phyloP scores from a whole-genome alignment of 164 flowering plant genomes.

The Hamamelis virginiana region DNA sequence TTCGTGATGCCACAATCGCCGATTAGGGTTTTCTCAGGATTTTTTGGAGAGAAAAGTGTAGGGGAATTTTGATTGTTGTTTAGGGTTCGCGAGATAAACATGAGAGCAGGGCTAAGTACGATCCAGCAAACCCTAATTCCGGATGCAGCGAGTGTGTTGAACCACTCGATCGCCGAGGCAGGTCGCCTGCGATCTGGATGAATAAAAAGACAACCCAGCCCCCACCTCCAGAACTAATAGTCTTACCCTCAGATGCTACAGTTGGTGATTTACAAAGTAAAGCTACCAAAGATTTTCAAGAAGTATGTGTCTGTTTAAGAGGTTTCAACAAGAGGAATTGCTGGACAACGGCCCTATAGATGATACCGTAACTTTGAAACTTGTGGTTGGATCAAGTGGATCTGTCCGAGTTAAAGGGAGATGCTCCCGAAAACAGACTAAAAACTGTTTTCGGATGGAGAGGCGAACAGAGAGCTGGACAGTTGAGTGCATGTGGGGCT shows the following conservation, averaged over 20 bases:
- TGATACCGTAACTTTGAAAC: conserved; percentile 21
- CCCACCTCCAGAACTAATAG: conserved; percentile 33
- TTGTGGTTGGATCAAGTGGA: conserved; percentile 27
- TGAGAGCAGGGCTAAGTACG: conserved; percentile 85
- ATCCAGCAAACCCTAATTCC: conserved; percentile 88
- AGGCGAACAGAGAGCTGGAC: conserved; percentile 35
- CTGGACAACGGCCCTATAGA: conserved; percentile 25
- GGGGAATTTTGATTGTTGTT: not conserved
- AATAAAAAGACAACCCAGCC: conserved; percentile 10
- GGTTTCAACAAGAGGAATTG: conserved; percentile 28
- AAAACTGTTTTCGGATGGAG: conserved; percentile 26
- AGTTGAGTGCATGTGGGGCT: conserved; percentile 39
- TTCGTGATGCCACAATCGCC: no score
- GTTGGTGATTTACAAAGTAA: conserved; percentile 30
- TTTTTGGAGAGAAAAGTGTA: not conserved
- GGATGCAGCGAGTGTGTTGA: conserved; percentile 82
- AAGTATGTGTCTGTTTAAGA: conserved; percentile 35
- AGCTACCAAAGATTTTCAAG: conserved; percentile 33
- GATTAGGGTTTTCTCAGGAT: not conserved
- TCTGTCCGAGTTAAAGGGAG: conserved; percentile 27
- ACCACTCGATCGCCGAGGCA: conserved; percentile 85
- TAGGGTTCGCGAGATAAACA: conserved; percentile 15
- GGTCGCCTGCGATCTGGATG: conserved; percentile 52
- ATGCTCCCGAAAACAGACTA: conserved; percentile 23
- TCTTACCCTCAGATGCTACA: conserved; percentile 32